Conservation (phyloP, 768 basidiomycete genomes). For the Cyclocybe aegerita region DNA sequence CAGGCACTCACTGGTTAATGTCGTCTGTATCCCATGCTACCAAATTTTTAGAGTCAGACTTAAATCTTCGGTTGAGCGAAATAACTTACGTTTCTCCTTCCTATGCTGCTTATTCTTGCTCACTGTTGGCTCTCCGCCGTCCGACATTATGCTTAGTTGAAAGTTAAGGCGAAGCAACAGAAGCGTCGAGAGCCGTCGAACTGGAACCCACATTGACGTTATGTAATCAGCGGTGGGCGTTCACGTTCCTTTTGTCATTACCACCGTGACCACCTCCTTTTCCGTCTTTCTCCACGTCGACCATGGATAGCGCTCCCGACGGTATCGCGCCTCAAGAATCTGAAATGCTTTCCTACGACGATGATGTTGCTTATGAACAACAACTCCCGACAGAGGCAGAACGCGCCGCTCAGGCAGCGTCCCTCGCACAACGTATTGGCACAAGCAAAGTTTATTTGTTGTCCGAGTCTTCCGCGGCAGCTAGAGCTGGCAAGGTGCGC, state of each 20-base stretch:
- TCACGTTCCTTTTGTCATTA: neutral
- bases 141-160: conserved; percentile 34
- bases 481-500: conserved; percentile 74
- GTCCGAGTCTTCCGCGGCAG: conserved; percentile 59
- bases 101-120: conserved; percentile 89
- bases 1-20: conserved; percentile 85
- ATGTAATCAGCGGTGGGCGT: conserved; percentile 5
- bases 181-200: conserved; percentile 6
- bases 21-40: conserved; percentile 99
- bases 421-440: conserved; percentile 69
- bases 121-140: conserved; percentile 42
- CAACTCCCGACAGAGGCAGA: conserved; percentile 42
- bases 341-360: conserved; percentile 51
- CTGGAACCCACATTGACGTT: neutral
- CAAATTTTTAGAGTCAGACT: conserved; percentile 15
- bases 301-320: conserved; percentile 52
- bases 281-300: conserved; percentile 8
- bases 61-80: neutral
- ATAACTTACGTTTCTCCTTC: conserved; percentile 88
- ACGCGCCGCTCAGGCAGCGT: conserved; percentile 26
- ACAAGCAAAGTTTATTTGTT: conserved; percentile 75
- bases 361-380: conserved; percentile 55
- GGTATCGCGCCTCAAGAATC: conserved; percentile 27
- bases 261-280: conserved; percentile 2
- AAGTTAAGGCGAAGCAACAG: conserved; percentile 7